Evolutionary conservation across 1,139 yeast species (phyloP).

Genomic region (Eremothecium gossypii): DNA sequence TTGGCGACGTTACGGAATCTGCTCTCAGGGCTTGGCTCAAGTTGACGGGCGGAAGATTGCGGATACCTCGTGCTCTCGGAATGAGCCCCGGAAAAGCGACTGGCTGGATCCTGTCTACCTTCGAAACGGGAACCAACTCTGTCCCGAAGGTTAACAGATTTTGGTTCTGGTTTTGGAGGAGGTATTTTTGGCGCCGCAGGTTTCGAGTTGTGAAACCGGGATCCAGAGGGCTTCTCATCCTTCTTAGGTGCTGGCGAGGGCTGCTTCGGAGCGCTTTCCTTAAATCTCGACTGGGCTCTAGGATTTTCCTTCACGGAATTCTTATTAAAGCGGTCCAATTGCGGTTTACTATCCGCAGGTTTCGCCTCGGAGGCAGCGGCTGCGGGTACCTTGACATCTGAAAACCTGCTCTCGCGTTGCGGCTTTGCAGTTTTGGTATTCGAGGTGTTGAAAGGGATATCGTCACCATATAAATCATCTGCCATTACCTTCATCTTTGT

Average conservation of each 20-base stretch:
- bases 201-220: not conserved
- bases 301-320: not conserved
- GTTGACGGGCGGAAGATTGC: not conserved
- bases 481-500: slow-evolving; percentile 2
- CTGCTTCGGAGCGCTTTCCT: not conserved
- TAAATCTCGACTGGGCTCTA: not conserved
- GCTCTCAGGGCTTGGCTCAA: not conserved
- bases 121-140: slow-evolving; percentile 3
- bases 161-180: not conserved
- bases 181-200: not conserved
- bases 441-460: not conserved
- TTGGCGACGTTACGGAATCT: slow-evolving; percentile 1
- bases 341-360: not conserved
- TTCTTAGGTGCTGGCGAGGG: not conserved
- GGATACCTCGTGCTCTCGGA: not conserved
- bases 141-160: not conserved
- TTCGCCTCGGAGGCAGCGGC: not conserved
- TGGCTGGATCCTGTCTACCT: slow-evolving; percentile 1
- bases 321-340: not conserved
- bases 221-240: not conserved
- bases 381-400: not conserved
- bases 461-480: slow-evolving; percentile 2
- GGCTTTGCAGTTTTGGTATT: not conserved
- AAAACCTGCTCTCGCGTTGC: not conserved
- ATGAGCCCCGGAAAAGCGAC: slow-evolving; percentile 1